Base-by-base conservation (phyloP, 768 basidiomycete genomes). In the Ephemerocybe angulata region DNA sequence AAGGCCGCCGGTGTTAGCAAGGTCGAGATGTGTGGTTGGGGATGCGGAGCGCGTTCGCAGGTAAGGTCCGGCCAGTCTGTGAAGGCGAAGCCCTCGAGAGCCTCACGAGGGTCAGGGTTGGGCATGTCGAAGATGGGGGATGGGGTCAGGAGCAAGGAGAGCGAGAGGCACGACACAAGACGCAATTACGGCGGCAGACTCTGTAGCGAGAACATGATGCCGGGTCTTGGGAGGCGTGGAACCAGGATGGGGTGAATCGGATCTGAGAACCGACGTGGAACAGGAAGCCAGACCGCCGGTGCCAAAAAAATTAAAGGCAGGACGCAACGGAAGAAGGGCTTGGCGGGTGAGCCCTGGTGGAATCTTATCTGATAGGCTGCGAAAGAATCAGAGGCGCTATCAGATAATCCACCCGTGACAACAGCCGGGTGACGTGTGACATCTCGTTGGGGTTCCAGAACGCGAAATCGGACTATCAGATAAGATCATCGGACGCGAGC, bases 321-420 rank as follows among this genome's bases (percentile, higher is more conserved):
- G 17, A 31, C 12, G 48, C 29, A 28, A 22, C 22, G 17, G 28
- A 35, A 50, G 50, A 22, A 51, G 38, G 11, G 40, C 53, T 54
- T 54, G 53, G 53, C 53, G 43, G n/a, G 10, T 21, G 33, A 25
- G 33, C 22, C 15, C 21, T 28, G 30, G 17, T n/a, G 54, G 29
- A 63, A 68, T 68, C 69, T 68, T 67, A 69, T 71, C 68, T 64
- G 68, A 71, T 71, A 71, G 58, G 44, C 56, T 54, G 63, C 65
- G 62, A 55, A 51, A 65, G 37, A 53, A 63, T 64, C 62, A 62
- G 54, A 52, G 50, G 54, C 38, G 10, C 47, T 63, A 69, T 69
- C 66, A 64, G 66, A 69, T 67, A 65, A 66, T 27, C 51, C 56
- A 59, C 51, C 52, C 55, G 56, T 61, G 55, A 40, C 48, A 55